Evolutionary conservation across 2,329 filamentous ascomycete genomes (phyloP), one percentile per base, ranked within the genome.

Genomic region (Colletotrichum cereale): DNA sequence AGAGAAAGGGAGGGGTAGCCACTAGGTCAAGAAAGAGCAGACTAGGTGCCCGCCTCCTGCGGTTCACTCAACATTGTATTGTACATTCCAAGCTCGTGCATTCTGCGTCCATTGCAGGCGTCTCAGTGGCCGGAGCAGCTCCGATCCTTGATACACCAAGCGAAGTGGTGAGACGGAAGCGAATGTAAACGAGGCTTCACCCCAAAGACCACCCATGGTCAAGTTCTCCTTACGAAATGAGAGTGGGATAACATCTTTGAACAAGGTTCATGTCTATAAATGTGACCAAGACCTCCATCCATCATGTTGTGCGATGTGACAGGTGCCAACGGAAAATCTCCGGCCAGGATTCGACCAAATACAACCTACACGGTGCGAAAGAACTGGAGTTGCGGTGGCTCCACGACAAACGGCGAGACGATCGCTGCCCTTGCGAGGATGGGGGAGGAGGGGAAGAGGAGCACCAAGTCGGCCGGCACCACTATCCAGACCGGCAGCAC

Each of bases 291-390:
- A 62, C n/a, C 2, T 26, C 31, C 12, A 18, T 36, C 67, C n/a
- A 29, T 40, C 68, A 57, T 65, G 60, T 26, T 2, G 50, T 57
- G 58, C 42, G 38, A 42, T 40, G 57, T 40, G 64, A 71, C 29
- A 60, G 40, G 42, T 50, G 5, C 31, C 44, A n/a, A 36, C 26
- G n/a, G 44, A 31, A 38, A 40, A n/a, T 6, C 44, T 38, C 11
- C 60, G n/a, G 31, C n/a, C 38, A 18, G 44, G n/a, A 34, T 7
- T 62, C n/a, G 44, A 40, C 8, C n/a, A 48, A 10, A 52, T 34
- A 24, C 24, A 62, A 29, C 44, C 44, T 52, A 34, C n/a, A 52
- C 21, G 14, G 16, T 12, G 34, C 16, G 31, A 31, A 26, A 36
- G 24, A 40, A 24, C 24, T 31, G 31, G 11, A 38, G 31, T 40